These are phyloP conservation scores for Rhipidocladum racemiflorum DNA, from an alignment of 176 grass and related monocot genomes.

Conservation along the genomic window DNA sequence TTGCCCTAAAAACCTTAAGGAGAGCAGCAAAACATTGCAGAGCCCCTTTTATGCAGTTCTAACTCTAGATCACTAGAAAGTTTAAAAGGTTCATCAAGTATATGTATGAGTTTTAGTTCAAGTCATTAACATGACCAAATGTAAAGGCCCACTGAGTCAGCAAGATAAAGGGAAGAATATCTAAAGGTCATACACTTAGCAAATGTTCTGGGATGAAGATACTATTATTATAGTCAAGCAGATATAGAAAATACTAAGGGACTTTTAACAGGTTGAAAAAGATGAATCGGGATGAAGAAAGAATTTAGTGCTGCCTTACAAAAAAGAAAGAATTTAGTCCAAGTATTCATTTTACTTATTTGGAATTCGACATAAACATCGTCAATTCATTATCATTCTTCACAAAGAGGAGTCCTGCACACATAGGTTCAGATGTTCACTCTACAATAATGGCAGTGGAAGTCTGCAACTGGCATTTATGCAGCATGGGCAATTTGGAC, in stretches of 20 bases:
- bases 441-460: background rate
- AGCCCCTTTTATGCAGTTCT: background rate
- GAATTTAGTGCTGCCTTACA: too few species aligned
- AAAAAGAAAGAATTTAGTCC: conserved; percentile 36
- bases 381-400: conserved; percentile 13
- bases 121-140: conserved; percentile 29
- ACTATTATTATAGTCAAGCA: conserved; percentile 28
- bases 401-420: conserved; percentile 16
- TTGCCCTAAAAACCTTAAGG: conserved; percentile 36
- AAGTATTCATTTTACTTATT: conserved; percentile 37
- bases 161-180: conserved; percentile 36
- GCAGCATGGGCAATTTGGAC: conserved; percentile 42
- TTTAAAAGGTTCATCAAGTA: conserved; percentile 9
- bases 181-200: conserved; percentile 24
- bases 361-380: conserved; percentile 23
- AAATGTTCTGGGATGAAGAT: conserved; percentile 20
- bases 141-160: conserved; percentile 27
- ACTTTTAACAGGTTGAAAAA: conserved; percentile 35
- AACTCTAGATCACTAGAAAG: conserved; percentile 20
- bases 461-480: background rate
- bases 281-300: conserved; percentile 12
- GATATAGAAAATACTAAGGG: conserved; percentile 16
- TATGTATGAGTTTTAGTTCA: conserved; percentile 9
- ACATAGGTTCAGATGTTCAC: conserved; percentile 22
- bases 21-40: background rate